Evolutionary conservation across 169 alveolate genomes (phyloP).

Genomic region (Plasmodium malariae): DNA sequence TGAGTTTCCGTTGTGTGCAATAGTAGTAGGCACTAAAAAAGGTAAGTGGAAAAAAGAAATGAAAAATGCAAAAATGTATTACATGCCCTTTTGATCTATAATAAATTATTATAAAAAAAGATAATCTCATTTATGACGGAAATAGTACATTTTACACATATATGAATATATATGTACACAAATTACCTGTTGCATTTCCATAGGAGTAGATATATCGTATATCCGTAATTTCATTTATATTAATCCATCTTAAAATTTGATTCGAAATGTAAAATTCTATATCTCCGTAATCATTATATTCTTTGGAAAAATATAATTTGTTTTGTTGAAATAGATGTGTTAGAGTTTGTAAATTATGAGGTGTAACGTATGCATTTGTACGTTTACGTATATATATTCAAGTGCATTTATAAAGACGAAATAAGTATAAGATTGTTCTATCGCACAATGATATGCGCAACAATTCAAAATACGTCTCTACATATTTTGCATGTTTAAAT

Average conservation of each 20-base stretch:
- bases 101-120: not conserved
- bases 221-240: slow-evolving; percentile 47
- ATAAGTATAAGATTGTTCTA: too few relatives aligned
- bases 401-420: too few relatives aligned
- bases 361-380: too few relatives aligned
- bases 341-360: too few relatives aligned
- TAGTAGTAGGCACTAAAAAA: not conserved
- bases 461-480: too few relatives aligned
- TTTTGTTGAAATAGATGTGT: not conserved
- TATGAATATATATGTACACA: not conserved
- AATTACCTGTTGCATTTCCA: slow-evolving; percentile 20
- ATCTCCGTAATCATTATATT: slow-evolving; percentile 28
- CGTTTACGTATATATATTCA: too few relatives aligned
- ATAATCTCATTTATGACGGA: not conserved
- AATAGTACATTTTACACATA: not conserved
- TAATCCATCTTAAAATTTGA: slow-evolving; percentile 35
- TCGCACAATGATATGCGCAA: too few relatives aligned
- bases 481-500: too few relatives aligned
- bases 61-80: not conserved
- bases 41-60: not conserved
- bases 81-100: not conserved
- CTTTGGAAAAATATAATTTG: not conserved
- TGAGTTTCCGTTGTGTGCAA: not conserved
- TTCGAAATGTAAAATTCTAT: slow-evolving; percentile 62
- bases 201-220: slow-evolving; percentile 67